Conservation (phyloP, 2,329 filamentous ascomycete species). For the Blumeria hordei region DNA sequence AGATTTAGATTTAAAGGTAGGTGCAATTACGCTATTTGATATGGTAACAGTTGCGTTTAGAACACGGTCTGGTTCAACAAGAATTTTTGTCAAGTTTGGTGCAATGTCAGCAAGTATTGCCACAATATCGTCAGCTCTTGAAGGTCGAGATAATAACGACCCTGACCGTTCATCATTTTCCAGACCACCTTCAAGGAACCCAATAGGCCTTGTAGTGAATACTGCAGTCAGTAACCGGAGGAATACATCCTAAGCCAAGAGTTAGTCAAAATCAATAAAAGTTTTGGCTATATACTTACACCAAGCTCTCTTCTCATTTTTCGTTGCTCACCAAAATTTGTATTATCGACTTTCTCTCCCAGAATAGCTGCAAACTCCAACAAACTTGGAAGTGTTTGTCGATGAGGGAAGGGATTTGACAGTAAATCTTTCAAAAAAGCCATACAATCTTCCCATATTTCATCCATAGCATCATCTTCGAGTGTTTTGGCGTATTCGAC, state of each 20-base stretch:
- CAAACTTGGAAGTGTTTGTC: conserved; percentile 66
- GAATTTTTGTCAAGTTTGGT: conserved; percentile 55
- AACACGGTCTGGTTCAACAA: conserved; percentile 70
- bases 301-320: conserved; percentile 79
- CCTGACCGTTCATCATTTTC: conserved; percentile 18
- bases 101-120: conserved; percentile 57
- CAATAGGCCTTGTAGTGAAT: conserved; percentile 69
- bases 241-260: conserved; percentile 48
- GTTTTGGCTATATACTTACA: conserved; percentile 25
- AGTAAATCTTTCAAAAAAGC: conserved; percentile 75
- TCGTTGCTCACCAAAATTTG: conserved; percentile 82
- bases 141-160: conserved; percentile 10
- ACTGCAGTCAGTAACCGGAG: conserved; percentile 72
- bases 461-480: conserved; percentile 93
- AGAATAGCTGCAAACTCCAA: conserved; percentile 76
- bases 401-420: conserved; percentile 80
- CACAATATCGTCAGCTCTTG: conserved; percentile 48
- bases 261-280: conserved; percentile 11
- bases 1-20: conserved; percentile 56
- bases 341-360: conserved; percentile 91
- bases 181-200: conserved; percentile 34
- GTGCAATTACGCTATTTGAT: conserved; percentile 59
- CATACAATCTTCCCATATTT: conserved; percentile 92
- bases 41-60: conserved; percentile 56
- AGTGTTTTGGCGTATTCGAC: conserved; percentile 75